A percentile compares a stretch with the other conserved stretches of the same genome.
Conservation (phyloP, 176 grass and related monocot species). For the Aegilops sharonensis region DNA sequence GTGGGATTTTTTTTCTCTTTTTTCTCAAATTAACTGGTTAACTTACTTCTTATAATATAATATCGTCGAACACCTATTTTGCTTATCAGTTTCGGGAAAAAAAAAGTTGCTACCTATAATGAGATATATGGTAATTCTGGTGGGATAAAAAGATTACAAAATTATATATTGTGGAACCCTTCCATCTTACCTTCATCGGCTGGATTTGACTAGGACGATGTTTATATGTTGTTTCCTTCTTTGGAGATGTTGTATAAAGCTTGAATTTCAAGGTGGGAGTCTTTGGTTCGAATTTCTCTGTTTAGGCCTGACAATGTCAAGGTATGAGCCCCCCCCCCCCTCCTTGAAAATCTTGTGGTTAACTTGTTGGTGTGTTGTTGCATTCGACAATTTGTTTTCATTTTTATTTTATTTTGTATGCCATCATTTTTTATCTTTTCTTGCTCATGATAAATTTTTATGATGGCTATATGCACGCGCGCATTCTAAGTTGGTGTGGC, state of each 20-base stretch:
- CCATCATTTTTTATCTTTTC: not conserved
- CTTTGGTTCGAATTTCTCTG: not conserved
- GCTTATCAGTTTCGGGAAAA: too few species aligned
- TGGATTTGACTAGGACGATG: not conserved
- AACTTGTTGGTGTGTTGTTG: not conserved
- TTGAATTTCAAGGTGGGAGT: not conserved
- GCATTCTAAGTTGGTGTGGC: not conserved
- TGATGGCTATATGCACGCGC: not conserved
- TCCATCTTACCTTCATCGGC: not conserved
- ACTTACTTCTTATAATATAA: too few species aligned
- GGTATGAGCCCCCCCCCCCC: not conserved
- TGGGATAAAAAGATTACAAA: not conserved
- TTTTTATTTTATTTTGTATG: not conserved
- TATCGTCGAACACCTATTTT: too few species aligned
- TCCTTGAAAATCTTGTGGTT: not conserved
- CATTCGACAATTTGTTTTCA: not conserved
- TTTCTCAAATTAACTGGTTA: not conserved
- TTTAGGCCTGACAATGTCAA: not conserved
- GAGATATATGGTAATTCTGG: not conserved
- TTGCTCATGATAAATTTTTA: not conserved
- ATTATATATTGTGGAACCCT: not conserved
- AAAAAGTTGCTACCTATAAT: not conserved
- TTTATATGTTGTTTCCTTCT: not conserved
- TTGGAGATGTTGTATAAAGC: not conserved
- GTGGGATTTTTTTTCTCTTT: not conserved